Base-by-base conservation (phyloP, 495 filamentous ascomycete species). In the Chaetomium fimeti region DNA sequence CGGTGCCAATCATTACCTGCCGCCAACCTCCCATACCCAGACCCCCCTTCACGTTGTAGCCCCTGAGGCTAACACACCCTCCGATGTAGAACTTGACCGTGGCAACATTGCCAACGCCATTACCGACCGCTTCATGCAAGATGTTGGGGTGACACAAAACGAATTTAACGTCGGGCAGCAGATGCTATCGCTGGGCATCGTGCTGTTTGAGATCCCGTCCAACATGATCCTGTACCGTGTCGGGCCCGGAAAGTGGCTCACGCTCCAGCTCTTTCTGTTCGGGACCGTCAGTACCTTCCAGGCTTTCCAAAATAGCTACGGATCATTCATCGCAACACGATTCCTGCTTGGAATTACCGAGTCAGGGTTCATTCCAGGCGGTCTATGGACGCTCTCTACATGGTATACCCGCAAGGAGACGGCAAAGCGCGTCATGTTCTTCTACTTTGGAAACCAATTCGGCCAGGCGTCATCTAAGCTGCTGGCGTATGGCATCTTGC, bases 371-470 rank as follows among this genome's bases (percentile, higher is more conserved):
- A 86, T 87, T 62, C 85, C 85, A 43, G 84, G 80, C n/a, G 80
- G 81, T 3, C 74, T 88, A 0, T 88, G 84, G 63, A 85, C 83
- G 16, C 76, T 87, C n/a, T 83, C 84, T 2, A 82, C 79, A 5
- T 87, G 85, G 84, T 88, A 87, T 66, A 86, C 82, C 64, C 78
- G 75, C 28, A 73, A 77, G 3, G 85, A 88, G 69, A 81, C 80
- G 1, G 83, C 81, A 69, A 76, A 85, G 42, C 80, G 84, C 5
- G 78, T 84, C 40, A 80, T 79, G 36, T 65, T 83, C 8, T 86
- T 85, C 72, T 87, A 84, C 71, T 82, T 86, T 64, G 85, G 85
- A 15, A 79, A 77, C 61, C 71, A 75, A 69, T 74, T 85, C 27
- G 83, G 81, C 11, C 77, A 80, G 25, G 84, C 83, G 0, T 81